A percentile compares a stretch with the other conserved stretches of the same genome.
phyloP scores from a whole-genome alignment of 371 early-diverging fungal genomes.

The Mortierella sp. region DNA sequence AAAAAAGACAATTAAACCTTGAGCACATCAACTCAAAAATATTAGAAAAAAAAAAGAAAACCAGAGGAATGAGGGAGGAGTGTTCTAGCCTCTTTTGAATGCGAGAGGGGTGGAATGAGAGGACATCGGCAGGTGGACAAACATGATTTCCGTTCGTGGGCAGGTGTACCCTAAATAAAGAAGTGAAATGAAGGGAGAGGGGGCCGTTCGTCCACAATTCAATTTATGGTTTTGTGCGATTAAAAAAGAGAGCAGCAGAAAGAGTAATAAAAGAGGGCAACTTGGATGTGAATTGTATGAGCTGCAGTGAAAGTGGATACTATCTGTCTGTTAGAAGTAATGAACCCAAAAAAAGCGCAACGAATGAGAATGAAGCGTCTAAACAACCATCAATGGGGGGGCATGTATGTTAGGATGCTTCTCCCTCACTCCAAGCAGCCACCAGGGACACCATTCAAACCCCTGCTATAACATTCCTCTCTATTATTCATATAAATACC shows the following conservation, averaged over 20 bases:
- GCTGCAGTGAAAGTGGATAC: background rate
- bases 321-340: no score
- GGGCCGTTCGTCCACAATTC: background rate
- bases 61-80: background rate
- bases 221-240: slow-evolving; percentile 4
- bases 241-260: background rate
- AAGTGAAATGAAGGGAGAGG: background rate
- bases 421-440: background rate
- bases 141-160: background rate
- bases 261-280: background rate
- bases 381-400: background rate
- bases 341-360: background rate
- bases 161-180: background rate
- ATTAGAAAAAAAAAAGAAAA: background rate
- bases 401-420: background rate
- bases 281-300: background rate
- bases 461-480: background rate
- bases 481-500: background rate
- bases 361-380: background rate
- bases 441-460: background rate
- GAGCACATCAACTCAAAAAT: background rate
- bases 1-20: background rate
- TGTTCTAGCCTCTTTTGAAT: slow-evolving; percentile 7
- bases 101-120: background rate
- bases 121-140: slow-evolving; percentile 1